phyloP scores from a whole-genome alignment of 768 basidiomycete genomes.

The Lentinula edodes region DNA sequence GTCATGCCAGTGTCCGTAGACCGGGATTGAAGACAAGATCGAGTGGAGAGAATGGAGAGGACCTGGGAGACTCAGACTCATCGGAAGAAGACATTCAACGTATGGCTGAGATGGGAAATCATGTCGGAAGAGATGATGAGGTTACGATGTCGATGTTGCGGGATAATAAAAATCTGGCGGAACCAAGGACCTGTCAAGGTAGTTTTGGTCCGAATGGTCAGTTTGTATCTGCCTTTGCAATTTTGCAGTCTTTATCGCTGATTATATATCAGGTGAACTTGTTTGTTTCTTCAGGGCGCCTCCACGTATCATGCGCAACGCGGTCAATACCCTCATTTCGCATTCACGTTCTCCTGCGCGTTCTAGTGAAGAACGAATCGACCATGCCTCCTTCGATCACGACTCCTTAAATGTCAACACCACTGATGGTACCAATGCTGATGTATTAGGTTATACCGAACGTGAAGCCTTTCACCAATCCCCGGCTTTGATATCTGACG shows the following conservation, averaged over 20 bases:
- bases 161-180: constrained; percentile 73
- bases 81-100: constrained; percentile 49
- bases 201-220: constrained; percentile 85
- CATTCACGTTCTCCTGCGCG: constrained; percentile 37
- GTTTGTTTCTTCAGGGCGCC: constrained; percentile 83
- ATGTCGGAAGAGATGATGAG: constrained; percentile 38
- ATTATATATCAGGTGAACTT: constrained; percentile 59
- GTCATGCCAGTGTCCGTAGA: not conserved
- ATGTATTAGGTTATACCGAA: constrained; percentile 1
- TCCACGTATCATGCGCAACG: constrained; percentile 63
- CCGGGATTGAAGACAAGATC: not conserved
- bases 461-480: constrained; percentile 44
- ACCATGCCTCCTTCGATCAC: constrained; percentile 17
- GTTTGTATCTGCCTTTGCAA: constrained; percentile 8
- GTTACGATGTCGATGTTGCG: constrained; percentile 49
- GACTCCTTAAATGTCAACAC: constrained; percentile 13
- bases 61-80: constrained; percentile 45
- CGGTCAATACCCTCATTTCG: constrained; percentile 33
- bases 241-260: too few species aligned
- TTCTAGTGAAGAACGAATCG: constrained; percentile 1
- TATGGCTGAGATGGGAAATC: constrained; percentile 29
- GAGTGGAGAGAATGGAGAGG: not conserved
- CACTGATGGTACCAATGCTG: not conserved
- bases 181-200: constrained; percentile 83
- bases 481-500: constrained; percentile 68